Evolutionary conservation across 2,329 filamentous ascomycete species (phyloP), one percentile per base, ranked within the genome.

Genomic region (Coleophoma eucalyptorum): DNA sequence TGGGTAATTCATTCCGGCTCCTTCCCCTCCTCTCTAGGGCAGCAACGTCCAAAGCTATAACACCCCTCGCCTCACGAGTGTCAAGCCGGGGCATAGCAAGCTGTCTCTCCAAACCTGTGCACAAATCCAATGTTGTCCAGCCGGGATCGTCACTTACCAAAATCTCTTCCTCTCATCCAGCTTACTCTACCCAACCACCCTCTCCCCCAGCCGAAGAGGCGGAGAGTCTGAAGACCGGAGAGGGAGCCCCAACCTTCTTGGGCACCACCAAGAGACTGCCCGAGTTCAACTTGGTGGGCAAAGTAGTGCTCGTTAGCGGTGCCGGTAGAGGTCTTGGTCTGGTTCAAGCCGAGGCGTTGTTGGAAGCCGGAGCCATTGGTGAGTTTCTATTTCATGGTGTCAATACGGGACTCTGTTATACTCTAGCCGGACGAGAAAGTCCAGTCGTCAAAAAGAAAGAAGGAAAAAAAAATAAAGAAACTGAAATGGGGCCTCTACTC

Each of bases 281-380:
- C 5, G 87, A 91, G 63, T 91, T 91, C 69, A 81, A 80, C 55
- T 72, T 92, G 34, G 72, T 72, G n/a, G 80, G 81, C 52, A 86
- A 84, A 60, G 78, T 88, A 1, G 80, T 90, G 43, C 66, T 88
- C 31, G 83, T 91, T 3, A 87, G 86, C 2, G 88, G 88, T 16
- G 88, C 80, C 49, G 87, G 81, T 2, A 77, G 83, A 53, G 89
- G 89, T 0, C 75, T 92, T 10, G 88, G 88, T n/a, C 69, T 93
- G 18, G 81, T 84, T 5, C 80, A 91, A 60, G 81, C 86, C 1
- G 87, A 92, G 61, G 87, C 84, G 1, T 70, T 92, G 13, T 73
- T 89, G 12, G 87, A 92, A 67, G 87, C 87, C 20, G 88, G 89
- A 18, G 89, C 86, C 20, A 87, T 73, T 56, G 79, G 80, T 81